Evolutionary conservation across 1,284 basidiomycete species (phyloP).

Genomic region (Ceratobasidium sp.): DNA sequence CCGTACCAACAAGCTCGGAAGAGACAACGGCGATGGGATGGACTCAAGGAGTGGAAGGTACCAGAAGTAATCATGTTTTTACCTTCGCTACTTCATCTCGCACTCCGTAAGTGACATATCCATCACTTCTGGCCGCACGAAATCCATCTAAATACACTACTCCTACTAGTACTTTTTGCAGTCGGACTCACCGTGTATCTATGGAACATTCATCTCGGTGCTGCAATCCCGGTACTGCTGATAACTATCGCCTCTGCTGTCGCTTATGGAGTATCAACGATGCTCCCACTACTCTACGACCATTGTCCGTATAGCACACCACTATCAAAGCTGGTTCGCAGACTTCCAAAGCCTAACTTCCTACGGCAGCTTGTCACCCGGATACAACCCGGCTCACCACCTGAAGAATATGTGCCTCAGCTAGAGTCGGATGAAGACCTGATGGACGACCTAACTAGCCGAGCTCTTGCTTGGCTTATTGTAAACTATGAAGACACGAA

Average conservation of each 20-base stretch:
- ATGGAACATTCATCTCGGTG: neutral
- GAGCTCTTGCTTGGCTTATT: slow-evolving; percentile 20
- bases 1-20: slow-evolving; percentile 12
- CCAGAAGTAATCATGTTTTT: neutral
- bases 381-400: too few species aligned
- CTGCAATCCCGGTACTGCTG: neutral
- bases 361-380: neutral
- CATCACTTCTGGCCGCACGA: neutral
- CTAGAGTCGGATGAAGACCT: neutral
- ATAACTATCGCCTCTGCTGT: neutral
- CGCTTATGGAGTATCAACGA: neutral
- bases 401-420: too few species aligned
- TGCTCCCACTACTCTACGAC: neutral
- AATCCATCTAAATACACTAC: neutral
- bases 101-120: slow-evolving; percentile 7
- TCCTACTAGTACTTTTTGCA: slow-evolving; percentile 4
- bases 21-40: slow-evolving; percentile 16
- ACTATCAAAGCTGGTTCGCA: neutral
- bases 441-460: slow-evolving; percentile 10
- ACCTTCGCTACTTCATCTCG: slow-evolving; percentile 18
- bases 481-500: slow-evolving; percentile 6
- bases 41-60: slow-evolving; percentile 20
- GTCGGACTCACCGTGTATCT: slow-evolving; percentile 4
- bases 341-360: neutral
- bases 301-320: slow-evolving; percentile 16